phyloP scores from a whole-genome alignment of 2,329 filamentous ascomycete genomes.

The Thelonectria discophora region DNA sequence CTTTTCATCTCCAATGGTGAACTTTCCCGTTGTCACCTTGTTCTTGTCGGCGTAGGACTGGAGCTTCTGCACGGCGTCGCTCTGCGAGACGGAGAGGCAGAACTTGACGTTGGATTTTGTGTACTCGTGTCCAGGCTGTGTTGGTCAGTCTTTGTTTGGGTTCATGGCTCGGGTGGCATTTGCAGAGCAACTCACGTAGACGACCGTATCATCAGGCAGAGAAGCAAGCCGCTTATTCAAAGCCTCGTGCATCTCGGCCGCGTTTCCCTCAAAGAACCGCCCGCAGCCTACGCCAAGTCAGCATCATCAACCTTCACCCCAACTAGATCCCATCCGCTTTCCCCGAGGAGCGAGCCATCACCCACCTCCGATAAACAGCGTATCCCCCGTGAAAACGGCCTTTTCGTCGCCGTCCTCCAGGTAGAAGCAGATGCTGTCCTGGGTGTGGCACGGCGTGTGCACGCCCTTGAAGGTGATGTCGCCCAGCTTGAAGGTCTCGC shows the following conservation, averaged over 20 bases:
- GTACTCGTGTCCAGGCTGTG: conserved; percentile 92
- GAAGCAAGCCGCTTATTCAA: conserved; percentile 84
- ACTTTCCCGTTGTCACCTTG: conserved; percentile 90
- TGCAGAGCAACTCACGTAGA: conserved; percentile 71
- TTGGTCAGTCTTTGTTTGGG: too few species aligned
- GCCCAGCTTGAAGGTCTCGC: conserved; percentile 83
- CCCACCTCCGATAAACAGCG: conserved; percentile 88
- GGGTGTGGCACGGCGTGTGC: conserved; percentile 98
- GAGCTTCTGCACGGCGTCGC: conserved; percentile 79
- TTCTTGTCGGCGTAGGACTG: conserved; percentile 80
- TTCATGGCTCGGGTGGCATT: too few species aligned
- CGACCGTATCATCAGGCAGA: conserved; percentile 88
- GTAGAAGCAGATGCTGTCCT: conserved; percentile 97
- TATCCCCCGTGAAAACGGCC: conserved; percentile 95
- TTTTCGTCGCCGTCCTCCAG: conserved; percentile 80
- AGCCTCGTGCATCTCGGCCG: conserved; percentile 91
- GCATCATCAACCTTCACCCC: too few species aligned
- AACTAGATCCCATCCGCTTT: too few species aligned
- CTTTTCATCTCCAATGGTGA: conserved; percentile 98
- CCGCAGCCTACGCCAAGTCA: conserved; percentile 74
- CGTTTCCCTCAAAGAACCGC: conserved; percentile 92
- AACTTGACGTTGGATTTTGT: conserved; percentile 98
- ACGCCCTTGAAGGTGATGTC: conserved; percentile 83
- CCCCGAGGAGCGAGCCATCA: not conserved
- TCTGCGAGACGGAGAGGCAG: conserved; percentile 76